These are phyloP conservation scores for Pythium dissotocum DNA, from an alignment of 352 stramenopile genomes.

Conservation along the genomic window DNA sequence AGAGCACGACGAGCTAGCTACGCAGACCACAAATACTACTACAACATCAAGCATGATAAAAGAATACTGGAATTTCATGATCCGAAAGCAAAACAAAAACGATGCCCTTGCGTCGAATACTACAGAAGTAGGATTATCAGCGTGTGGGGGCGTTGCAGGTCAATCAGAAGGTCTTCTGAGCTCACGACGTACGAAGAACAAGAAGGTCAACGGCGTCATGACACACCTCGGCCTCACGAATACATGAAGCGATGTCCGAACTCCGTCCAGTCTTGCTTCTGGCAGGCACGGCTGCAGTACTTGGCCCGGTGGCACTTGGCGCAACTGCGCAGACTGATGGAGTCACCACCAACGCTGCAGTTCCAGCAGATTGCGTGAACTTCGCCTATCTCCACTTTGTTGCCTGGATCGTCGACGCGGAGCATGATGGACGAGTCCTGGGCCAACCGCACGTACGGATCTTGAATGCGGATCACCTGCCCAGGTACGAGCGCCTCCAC, in stretches of 20 bases:
- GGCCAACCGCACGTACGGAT: conserved; percentile 9
- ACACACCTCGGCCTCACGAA: not conserved
- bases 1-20: too few relatives aligned
- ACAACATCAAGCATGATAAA: too few relatives aligned
- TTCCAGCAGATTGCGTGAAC: conserved; percentile 13
- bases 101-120: too few relatives aligned
- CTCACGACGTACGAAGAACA: too few relatives aligned
- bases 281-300: conserved; percentile 18
- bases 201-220: not conserved
- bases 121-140: too few relatives aligned
- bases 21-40: too few relatives aligned
- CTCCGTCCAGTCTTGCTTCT: conserved; percentile 18
- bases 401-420: conserved; percentile 1
- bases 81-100: too few relatives aligned
- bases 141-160: too few relatives aligned
- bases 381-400: not conserved
- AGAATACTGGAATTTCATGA: too few relatives aligned
- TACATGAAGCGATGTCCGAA: conserved; percentile 13
- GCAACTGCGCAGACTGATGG: not conserved
- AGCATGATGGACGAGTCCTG: conserved; percentile 5
- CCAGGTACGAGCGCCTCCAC: conserved; percentile 5
- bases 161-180: too few relatives aligned
- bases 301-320: conserved; percentile 12
- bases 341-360: not conserved
- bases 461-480: not conserved